These are phyloP conservation scores for Rhododendron mucronatum DNA, from an alignment of 148 eudicot species.

Conservation along the genomic window DNA sequence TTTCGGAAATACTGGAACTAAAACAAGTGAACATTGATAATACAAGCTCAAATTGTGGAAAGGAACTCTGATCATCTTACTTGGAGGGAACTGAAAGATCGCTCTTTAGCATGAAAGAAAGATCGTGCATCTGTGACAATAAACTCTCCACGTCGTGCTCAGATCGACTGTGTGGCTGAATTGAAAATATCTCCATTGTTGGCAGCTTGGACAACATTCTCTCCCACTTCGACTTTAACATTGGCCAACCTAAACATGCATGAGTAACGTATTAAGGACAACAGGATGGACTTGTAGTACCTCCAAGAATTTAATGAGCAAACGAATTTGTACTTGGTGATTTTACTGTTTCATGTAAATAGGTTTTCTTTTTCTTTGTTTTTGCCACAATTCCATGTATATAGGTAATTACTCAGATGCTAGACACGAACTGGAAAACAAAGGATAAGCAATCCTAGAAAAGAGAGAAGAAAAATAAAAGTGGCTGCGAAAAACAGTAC, in stretches of 20 bases:
- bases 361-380: too few species aligned
- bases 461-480: neutral
- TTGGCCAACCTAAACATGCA: conserved; percentile 16
- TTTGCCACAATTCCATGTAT: neutral
- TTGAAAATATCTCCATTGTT: conserved; percentile 23
- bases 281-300: neutral
- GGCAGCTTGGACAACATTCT: conserved; percentile 14
- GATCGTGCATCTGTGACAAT: conserved; percentile 80
- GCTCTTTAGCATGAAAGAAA: conserved; percentile 71
- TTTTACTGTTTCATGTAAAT: neutral
- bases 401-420: neutral
- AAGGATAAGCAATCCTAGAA: neutral
- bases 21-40: neutral
- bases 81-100: conserved; percentile 55
- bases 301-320: neutral
- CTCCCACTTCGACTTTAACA: conserved; percentile 21
- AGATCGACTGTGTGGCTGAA: conserved; percentile 1
- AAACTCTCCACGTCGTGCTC: conserved; percentile 40
- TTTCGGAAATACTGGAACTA: neutral
- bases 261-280: neutral
- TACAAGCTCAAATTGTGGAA: conserved; percentile 5
- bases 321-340: neutral
- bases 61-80: conserved; percentile 14
- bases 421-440: neutral
- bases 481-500: neutral